A percentile compares a stretch with the other conserved stretches of the same genome.
These are phyloP conservation scores for Wolfiporia cocos DNA, from an alignment of 1,284 basidiomycete genomes.

Conservation along the genomic window DNA sequence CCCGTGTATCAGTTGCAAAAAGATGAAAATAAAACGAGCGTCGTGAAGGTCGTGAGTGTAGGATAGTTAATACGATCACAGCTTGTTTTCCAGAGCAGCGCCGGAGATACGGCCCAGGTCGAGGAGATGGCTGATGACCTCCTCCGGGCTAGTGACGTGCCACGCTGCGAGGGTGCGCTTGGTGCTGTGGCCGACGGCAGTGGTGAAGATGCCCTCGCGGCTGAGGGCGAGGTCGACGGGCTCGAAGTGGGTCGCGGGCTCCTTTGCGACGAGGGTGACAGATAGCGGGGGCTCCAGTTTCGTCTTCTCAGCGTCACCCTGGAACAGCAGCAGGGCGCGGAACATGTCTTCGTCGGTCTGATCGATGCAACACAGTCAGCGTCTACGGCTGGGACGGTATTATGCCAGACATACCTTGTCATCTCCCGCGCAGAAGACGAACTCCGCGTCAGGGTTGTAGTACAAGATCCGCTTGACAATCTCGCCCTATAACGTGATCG, in stretches of 20 bases:
- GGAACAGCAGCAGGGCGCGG: slow-evolving; percentile 73
- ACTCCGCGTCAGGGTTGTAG: slow-evolving; percentile 88
- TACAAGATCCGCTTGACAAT: slow-evolving; percentile 94
- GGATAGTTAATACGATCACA: not conserved
- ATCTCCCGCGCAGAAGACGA: slow-evolving; percentile 96
- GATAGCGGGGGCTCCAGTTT: slow-evolving; percentile 70
- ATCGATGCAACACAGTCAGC: not conserved
- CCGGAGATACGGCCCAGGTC: slow-evolving; percentile 30
- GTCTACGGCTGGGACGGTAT: not conserved
- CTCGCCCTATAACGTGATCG: slow-evolving; percentile 58
- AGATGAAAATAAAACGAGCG: slow-evolving; percentile 1
- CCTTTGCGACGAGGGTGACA: slow-evolving; percentile 47
- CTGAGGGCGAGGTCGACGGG: slow-evolving; percentile 61
- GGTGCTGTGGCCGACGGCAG: slow-evolving; percentile 79
- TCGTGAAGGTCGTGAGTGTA: slow-evolving; percentile 1
- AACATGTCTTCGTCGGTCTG: slow-evolving; percentile 97
- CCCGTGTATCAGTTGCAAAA: slow-evolving; percentile 3
- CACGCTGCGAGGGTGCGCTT: slow-evolving; percentile 86
- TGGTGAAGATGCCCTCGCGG: slow-evolving; percentile 77
- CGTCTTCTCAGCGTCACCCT: slow-evolving; percentile 38
- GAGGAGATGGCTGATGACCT: slow-evolving; percentile 70
- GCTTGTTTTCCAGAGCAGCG: too few species aligned
- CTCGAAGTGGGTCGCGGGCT: slow-evolving; percentile 26
- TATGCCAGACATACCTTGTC: slow-evolving; percentile 69
- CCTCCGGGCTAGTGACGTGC: slow-evolving; percentile 80